Evolutionary conservation across 2,329 filamentous ascomycete species (phyloP).

Genomic region (Stylonectria norvegica): DNA sequence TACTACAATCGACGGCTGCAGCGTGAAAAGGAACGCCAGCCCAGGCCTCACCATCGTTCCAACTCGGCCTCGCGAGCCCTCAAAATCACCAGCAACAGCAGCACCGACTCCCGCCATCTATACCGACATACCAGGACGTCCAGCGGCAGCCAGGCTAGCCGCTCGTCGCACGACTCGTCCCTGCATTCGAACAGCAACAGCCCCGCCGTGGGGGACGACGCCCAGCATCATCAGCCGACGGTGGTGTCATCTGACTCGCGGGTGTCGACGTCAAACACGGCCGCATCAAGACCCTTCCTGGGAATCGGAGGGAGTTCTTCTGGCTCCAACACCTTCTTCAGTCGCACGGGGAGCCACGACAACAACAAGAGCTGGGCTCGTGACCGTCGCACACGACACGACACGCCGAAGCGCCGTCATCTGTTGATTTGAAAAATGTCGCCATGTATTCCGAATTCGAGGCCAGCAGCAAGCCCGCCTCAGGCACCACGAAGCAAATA

Average conservation of each 20-base stretch:
- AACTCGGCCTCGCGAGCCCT: conserved; percentile 18
- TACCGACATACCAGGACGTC: conserved; percentile 8
- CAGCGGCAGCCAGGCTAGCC: conserved; percentile 27
- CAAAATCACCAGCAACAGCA: conserved; percentile 14
- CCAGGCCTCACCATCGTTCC: conserved; percentile 15
- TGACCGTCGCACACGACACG: conserved; percentile 13
- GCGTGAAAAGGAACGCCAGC: conserved; percentile 28
- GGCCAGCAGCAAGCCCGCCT: conserved; percentile 29
- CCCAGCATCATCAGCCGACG: conserved; percentile 10
- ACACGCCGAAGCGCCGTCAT: conserved; percentile 13
- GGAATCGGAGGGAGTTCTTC: conserved; percentile 8
- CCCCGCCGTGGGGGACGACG: conserved; percentile 17
- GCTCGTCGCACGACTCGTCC: conserved; percentile 24
- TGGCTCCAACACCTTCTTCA: conserved; percentile 21
- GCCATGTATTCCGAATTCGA: conserved; percentile 33
- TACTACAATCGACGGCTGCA: conserved; percentile 14
- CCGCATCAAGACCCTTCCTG: conserved; percentile 16
- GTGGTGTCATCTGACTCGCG: conserved; percentile 25
- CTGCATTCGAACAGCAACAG: conserved; percentile 26
- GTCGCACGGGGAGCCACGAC: conserved; percentile 16
- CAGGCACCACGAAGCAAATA: conserved; percentile 31
- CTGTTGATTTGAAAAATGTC: conserved; percentile 35
- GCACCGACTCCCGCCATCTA: not conserved
- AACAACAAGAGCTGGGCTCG: conserved; percentile 21
- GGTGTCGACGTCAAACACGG: conserved; percentile 12